Conservation (phyloP, 352 stramenopile species). For the Blastocystis sp. region DNA sequence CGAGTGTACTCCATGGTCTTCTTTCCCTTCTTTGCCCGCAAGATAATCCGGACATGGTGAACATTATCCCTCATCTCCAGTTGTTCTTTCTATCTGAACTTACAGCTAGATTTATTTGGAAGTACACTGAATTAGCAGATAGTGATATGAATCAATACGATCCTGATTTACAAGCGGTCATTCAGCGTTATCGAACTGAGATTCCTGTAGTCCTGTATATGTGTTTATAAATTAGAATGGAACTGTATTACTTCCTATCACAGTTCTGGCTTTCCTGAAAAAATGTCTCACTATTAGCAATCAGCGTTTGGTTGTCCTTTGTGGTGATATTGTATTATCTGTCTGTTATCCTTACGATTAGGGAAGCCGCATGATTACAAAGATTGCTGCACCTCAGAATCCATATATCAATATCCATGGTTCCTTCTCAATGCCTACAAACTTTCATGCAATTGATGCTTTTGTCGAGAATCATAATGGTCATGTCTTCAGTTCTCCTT, state of each 20-base stretch:
- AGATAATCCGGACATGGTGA: conserved; percentile 2
- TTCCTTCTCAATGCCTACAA: conserved; percentile 52
- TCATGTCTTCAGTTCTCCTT: conserved; percentile 31
- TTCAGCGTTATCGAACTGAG: not conserved
- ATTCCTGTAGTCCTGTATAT: not conserved
- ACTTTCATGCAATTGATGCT: conserved; percentile 53
- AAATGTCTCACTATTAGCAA: not conserved
- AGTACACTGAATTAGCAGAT: not conserved
- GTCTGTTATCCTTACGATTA: not conserved
- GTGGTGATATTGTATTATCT: not conserved
- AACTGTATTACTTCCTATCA: conserved; percentile 10
- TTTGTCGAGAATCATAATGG: conserved; percentile 10
- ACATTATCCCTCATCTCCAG: conserved; percentile 48
- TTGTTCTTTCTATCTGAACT: not conserved
- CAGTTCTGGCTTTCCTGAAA: not conserved
- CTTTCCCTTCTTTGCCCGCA: conserved; percentile 2
- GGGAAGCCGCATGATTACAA: not conserved
- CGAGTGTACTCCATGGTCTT: not conserved
- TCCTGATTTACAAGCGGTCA: not conserved
- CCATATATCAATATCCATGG: conserved; percentile 50
- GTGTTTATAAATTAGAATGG: not conserved
- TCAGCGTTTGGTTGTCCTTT: not conserved
- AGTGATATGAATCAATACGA: not conserved
- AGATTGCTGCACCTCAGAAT: not conserved
- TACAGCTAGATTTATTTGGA: not conserved